Percentiles rank a stretch among this genome's conserved stretches.
These are phyloP conservation scores for Diddensiella transvaalensis DNA, from an alignment of 805 yeast species.

Conservation along the genomic window DNA sequence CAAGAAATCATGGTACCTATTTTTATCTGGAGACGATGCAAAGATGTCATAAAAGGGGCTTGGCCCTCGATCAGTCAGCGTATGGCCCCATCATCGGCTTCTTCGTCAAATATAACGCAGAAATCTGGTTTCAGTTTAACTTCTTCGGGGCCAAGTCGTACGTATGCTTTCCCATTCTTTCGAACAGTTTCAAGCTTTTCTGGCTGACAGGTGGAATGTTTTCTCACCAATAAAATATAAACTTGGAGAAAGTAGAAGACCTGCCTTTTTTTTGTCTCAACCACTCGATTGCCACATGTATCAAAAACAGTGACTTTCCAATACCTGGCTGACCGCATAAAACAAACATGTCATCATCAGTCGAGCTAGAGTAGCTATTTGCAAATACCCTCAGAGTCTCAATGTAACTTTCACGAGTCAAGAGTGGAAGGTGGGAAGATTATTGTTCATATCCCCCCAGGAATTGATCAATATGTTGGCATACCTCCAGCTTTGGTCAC, in stretches of 20 bases:
- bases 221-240: background rate
- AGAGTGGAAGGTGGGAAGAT: background rate
- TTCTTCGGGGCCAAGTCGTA: background rate
- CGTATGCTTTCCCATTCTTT: background rate
- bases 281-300: background rate
- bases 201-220: background rate
- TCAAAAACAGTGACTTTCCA: constrained; percentile 1
- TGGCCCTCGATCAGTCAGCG: background rate
- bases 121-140: background rate
- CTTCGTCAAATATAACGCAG: background rate
- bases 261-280: background rate
- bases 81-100: background rate
- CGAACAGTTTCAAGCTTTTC: background rate
- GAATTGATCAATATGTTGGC: background rate
- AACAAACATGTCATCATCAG: background rate
- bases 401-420: background rate
- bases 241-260: background rate
- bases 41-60: background rate
- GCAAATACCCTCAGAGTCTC: background rate
- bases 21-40: background rate
- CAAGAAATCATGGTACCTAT: background rate
- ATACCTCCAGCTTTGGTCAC: background rate
- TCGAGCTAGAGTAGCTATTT: too few relatives aligned
- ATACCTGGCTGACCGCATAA: constrained; percentile 1
- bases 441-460: background rate